phyloP scores from a whole-genome alignment of 177 flowering plant genomes.

The Vitis hybrid region DNA sequence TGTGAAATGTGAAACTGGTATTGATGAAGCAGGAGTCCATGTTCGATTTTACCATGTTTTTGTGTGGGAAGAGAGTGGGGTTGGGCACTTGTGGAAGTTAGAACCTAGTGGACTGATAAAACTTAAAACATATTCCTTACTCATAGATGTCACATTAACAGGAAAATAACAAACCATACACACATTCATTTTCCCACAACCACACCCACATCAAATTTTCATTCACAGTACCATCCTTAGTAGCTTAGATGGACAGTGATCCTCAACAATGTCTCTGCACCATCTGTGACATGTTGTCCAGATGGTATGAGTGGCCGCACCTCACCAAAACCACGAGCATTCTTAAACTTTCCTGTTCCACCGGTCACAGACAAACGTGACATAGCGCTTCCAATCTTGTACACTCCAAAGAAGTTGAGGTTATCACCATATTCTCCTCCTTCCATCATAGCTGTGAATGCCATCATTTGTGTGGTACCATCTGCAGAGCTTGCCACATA shows the following conservation, averaged over 20 bases:
- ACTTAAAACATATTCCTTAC: no score
- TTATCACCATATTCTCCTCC: conserved; percentile 85
- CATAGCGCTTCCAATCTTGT: conserved; percentile 57
- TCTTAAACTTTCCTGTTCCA: conserved; percentile 79
- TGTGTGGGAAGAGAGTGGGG: no score
- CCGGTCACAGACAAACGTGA: conserved; percentile 69
- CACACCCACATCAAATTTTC: conserved; percentile 1
- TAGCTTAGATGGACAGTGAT: conserved; percentile 60
- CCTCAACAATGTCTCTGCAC: conserved; percentile 70
- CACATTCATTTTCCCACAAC: conserved; percentile 7
- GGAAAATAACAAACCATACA: no score
- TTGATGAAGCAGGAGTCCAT: no score
- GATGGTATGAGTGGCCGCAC: conserved; percentile 66
- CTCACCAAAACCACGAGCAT: conserved; percentile 74
- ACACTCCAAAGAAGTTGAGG: conserved; percentile 74
- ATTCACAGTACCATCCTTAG: conserved; percentile 21
- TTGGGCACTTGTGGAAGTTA: no score
- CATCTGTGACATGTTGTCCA: conserved; percentile 65
- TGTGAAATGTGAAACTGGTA: no score
- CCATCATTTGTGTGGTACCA: conserved; percentile 81
- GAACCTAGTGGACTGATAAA: no score
- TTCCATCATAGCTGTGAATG: conserved; percentile 77
- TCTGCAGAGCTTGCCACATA: conserved; percentile 83
- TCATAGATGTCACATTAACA: no score
- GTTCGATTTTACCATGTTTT: no score